Evolutionary conservation across 495 filamentous ascomycete genomes (phyloP).

Genomic region (Podospora fimiseda): DNA sequence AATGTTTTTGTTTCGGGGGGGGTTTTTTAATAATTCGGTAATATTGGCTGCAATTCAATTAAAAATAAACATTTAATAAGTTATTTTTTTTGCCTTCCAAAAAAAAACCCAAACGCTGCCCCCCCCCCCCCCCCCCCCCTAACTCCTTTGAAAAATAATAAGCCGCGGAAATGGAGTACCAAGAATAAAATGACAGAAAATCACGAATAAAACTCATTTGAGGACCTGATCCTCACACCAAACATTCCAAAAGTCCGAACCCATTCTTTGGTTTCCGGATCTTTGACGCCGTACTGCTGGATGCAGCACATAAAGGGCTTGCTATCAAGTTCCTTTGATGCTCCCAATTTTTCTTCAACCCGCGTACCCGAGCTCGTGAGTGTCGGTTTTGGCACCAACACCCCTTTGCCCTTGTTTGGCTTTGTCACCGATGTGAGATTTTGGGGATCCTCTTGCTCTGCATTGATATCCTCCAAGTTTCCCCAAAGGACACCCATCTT

Average conservation of each 20-base stretch:
- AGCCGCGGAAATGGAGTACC: no score
- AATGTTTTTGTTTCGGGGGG: background rate
- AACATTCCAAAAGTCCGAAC: conserved; percentile 49
- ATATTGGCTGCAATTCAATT: background rate
- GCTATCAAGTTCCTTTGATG: conserved; percentile 23
- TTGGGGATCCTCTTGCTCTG: conserved; percentile 31
- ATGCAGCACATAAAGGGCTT: conserved; percentile 57
- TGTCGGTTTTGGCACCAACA: conserved; percentile 8
- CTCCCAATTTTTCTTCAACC: conserved; percentile 3
- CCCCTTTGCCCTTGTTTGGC: background rate
- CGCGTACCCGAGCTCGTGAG: conserved; percentile 25
- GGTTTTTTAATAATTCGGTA: conserved; percentile 4
- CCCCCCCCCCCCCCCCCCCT: no score
- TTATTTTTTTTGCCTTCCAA: background rate
- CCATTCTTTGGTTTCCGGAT: conserved; percentile 38
- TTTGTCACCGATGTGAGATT: background rate
- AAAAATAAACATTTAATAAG: background rate
- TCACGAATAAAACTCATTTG: no score
- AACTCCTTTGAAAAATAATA: background rate
- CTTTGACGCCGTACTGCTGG: conserved; percentile 52
- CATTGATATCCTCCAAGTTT: conserved; percentile 69
- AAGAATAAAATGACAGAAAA: no score
- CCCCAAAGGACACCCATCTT: conserved; percentile 82
- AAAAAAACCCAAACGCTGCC: background rate
- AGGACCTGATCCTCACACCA: conserved; percentile 43